A percentile compares a stretch with the other conserved stretches of the same genome.
These are phyloP conservation scores for Cystoderma amianthinum DNA, from an alignment of 768 basidiomycete species.

Conservation along the genomic window DNA sequence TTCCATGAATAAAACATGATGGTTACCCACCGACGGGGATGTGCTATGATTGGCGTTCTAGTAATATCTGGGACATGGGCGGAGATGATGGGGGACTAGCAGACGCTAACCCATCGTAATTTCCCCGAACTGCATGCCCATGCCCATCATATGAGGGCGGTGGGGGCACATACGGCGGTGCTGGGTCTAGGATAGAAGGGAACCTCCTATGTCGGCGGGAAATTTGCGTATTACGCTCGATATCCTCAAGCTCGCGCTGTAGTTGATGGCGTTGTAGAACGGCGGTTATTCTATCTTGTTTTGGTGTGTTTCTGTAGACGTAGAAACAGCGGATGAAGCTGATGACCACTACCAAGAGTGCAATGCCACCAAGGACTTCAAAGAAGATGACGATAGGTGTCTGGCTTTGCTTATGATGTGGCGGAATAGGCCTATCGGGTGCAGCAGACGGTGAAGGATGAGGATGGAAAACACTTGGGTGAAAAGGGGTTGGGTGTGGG, in stretches of 20 bases:
- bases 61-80: not conserved
- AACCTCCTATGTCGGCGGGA: constrained; percentile 10
- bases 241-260: constrained; percentile 43
- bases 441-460: too few relatives aligned
- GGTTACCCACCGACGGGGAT: too few relatives aligned
- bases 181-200: constrained; percentile 31
- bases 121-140: not conserved
- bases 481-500: constrained; percentile 3
- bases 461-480: too few relatives aligned
- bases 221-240: constrained; percentile 27
- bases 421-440: too few relatives aligned
- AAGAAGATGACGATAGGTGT: constrained; percentile 35
- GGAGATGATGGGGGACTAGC: constrained; percentile 7
- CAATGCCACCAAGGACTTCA: constrained; percentile 35
- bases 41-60: too few relatives aligned
- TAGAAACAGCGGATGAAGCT: constrained; percentile 32
- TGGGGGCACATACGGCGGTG: constrained; percentile 45
- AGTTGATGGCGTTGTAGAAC: constrained; percentile 37
- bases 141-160: constrained; percentile 35
- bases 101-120: constrained; percentile 6
- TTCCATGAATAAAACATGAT: too few relatives aligned
- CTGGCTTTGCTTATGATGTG: constrained; percentile 12
- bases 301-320: constrained; percentile 36
- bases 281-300: constrained; percentile 34
- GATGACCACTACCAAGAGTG: constrained; percentile 24